Base-by-base conservation (phyloP, 2,329 filamentous ascomycete genomes). In the Fusarium udum region DNA sequence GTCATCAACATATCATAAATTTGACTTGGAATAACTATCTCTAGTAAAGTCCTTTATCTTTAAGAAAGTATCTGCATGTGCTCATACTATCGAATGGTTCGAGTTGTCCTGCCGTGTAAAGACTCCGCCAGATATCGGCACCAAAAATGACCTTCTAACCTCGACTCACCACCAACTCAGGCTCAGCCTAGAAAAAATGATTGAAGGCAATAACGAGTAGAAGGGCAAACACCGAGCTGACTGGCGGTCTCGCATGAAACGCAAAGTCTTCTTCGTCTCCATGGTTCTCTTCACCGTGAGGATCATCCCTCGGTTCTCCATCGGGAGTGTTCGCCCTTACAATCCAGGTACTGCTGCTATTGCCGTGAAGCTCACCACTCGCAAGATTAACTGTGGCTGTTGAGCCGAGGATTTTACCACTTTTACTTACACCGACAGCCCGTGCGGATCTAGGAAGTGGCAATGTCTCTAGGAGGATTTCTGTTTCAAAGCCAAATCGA, bases 331-430 rank as follows among this genome's bases (percentile, higher is more conserved):
- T 56, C n/a, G 55, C 39, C 37, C 48, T 61, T 31, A 66, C 22
- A 48, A 53, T 57, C 74, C 63, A 76, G 34, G 67, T 53, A 55
- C 74, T 76, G 42, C 67, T 77, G 53, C 74, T 75, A 26, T 75
- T 74, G 24, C 74, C 74, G n/a, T 61, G 63, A 34, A 66, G 53
- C 32, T 72, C 51, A 39, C 74, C 72, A 37, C 61, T 76, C 48
- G 60, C 60, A 61, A 76, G 65, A 51, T 76, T 63, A 31, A 76
- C 58, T 11, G 60, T 63, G 31, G 66, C 72, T 18, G 74, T 76
- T 7, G 74, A 61, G n/a, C 74, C 74, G 12, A 75, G 57, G 6
- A 72, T 52, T 32, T 75, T 71, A 22, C 72, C 70, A 24, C 72
- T 62, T 20, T 74, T 67, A 39, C 64, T 67, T 12, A 76, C 34